phyloP scores from a whole-genome alignment of 306 rosid genomes.

The Styphnolobium japonicum region DNA sequence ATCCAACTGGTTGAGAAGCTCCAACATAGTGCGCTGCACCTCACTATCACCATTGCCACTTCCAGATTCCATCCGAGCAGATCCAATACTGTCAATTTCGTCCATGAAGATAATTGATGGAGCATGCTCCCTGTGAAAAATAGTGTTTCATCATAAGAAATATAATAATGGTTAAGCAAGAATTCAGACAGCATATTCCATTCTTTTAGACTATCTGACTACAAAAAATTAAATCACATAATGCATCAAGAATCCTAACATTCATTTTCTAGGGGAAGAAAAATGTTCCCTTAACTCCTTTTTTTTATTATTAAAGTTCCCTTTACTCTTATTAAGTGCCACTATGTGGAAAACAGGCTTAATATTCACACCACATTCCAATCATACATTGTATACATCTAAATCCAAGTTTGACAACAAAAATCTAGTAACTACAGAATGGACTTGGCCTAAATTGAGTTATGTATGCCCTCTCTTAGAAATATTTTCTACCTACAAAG shows the following conservation, averaged over 20 bases:
- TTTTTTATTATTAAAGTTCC: too few species aligned
- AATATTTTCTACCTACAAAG: constrained; percentile 1
- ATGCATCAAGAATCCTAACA: not conserved
- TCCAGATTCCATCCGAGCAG: constrained; percentile 99
- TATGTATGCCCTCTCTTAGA: not conserved
- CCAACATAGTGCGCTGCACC: constrained; percentile 98
- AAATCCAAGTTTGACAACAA: not conserved
- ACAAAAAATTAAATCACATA: not conserved
- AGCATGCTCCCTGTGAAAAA: constrained; percentile 85
- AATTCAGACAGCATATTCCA: not conserved
- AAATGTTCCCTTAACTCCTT: too few species aligned
- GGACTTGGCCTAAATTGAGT: not conserved
- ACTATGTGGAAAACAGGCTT: not conserved
- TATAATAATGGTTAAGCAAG: not conserved
- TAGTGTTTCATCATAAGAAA: not conserved
- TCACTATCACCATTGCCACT: constrained; percentile 99
- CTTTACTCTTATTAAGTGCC: not conserved
- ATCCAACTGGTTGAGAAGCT: constrained; percentile 98
- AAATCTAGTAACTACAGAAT: not conserved
- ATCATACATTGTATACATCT: not conserved
- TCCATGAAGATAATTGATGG: constrained; percentile 99
- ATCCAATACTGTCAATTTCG: constrained; percentile 97
- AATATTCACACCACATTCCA: not conserved
- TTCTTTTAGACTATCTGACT: not conserved
- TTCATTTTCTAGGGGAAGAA: not conserved